Base-by-base conservation (phyloP, 2,329 filamentous ascomycete species). In the Epichloe glyceriae region DNA sequence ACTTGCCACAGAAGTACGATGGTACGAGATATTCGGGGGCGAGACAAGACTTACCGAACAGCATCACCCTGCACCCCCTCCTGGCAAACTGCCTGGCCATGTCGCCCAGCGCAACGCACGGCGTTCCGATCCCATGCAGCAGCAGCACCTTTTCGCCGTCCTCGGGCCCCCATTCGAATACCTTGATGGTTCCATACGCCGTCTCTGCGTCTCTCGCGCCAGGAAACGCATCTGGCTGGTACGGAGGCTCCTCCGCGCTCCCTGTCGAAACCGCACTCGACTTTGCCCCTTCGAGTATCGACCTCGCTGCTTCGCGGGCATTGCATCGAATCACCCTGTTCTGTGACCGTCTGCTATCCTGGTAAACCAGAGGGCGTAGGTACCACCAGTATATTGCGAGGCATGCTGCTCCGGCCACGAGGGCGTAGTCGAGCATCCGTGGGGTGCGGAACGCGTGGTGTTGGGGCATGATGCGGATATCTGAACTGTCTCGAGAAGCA, bases 81-180 rank as follows among this genome's bases (percentile, higher is more conserved):
- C 70, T 68, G 1, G 78, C 85, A 48, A 94, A 72, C 49, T 74
- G 76, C 61, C 80, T 72, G 14, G 84, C 85, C 37, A 93, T 63
- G 41, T 78, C 74, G 2, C 80, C 81, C 17, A 91, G 68, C 0
- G 85, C 76, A 46, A 90, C 70, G 54, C 81, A 82, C 0, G 88
- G 88, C 5, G 87, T 93, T 47, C 81, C 86, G 59, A 93, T 90
- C 5, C 88, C 88, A 64, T 91, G 88, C 15, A 94, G 68, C 26
- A 94, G 69, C 14, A 94, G 68, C 1, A 91, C 80, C 60, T 83
- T 88, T 30, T 80, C 75, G 1, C 86, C 87, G 37, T 75, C 69
- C 52, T 80, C 74, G 0, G 86, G 85, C 0, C 88, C 88, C 76
- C 83, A 93, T 70, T 94, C 88, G 62, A 88, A 91, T 3, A 87